These are phyloP conservation scores for Cercospora sp. DNA, from an alignment of 2,329 filamentous ascomycete genomes.

Conservation along the genomic window DNA sequence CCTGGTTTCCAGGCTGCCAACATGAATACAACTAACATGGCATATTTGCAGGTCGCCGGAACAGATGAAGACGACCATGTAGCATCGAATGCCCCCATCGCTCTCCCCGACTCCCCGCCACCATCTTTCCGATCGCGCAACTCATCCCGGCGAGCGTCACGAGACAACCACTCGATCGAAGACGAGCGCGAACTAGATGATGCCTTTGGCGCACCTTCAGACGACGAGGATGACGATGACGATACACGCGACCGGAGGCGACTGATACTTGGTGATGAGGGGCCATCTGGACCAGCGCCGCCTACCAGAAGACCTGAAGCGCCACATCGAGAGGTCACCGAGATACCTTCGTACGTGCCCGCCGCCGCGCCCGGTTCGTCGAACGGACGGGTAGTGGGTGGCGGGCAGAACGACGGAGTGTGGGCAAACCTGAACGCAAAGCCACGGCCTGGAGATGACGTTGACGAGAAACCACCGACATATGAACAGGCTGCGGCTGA, in stretches of 20 bases:
- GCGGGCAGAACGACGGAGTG: slow-evolving; percentile 78
- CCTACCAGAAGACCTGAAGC: slow-evolving; percentile 35
- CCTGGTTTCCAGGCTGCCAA: slow-evolving; percentile 13
- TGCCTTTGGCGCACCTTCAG: slow-evolving; percentile 70
- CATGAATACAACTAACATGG: slow-evolving; percentile 19
- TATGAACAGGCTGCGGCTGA: slow-evolving; percentile 98
- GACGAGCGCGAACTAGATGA: slow-evolving; percentile 85
- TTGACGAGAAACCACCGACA: slow-evolving; percentile 93
- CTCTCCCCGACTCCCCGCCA: slow-evolving; percentile 51
- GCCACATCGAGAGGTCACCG: slow-evolving; percentile 53
- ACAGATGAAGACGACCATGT: slow-evolving; percentile 45
- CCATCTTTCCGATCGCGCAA: slow-evolving; percentile 88
- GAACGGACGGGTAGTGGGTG: slow-evolving; percentile 62
- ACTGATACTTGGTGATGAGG: slow-evolving; percentile 56
- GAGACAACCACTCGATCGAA: slow-evolving; percentile 53
- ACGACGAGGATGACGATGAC: slow-evolving; percentile 69
- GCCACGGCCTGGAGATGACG: slow-evolving; percentile 75
- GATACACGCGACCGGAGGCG: slow-evolving; percentile 80
- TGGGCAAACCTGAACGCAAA: slow-evolving; percentile 94
- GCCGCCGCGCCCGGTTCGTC: slow-evolving; percentile 37
- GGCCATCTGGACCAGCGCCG: slow-evolving; percentile 15
- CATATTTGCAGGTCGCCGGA: slow-evolving; percentile 39
- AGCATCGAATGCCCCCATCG: slow-evolving; percentile 37
- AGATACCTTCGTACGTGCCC: slow-evolving; percentile 54
- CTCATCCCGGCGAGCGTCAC: slow-evolving; percentile 63